Base-by-base conservation (phyloP, 371 early-diverging fungal genomes). In the Conidiobolus incongruus region DNA sequence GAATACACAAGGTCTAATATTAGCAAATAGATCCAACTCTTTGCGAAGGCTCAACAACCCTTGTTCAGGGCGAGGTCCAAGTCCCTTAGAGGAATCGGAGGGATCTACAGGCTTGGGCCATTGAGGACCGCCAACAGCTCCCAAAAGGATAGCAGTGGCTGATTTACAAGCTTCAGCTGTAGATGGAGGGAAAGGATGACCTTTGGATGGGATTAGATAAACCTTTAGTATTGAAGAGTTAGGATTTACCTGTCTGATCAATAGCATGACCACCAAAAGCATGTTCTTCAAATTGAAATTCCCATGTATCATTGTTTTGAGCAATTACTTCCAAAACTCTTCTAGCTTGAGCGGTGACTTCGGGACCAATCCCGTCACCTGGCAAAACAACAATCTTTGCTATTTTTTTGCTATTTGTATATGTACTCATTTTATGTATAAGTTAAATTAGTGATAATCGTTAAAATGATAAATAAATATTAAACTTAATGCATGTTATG, bases 61-160 rank as follows among this genome's bases (percentile, higher is more conserved):
- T 61, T 84, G 84, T 57, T 93, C 93, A 39, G 95, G 91, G 43
- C 95, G 79, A 16, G 88, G 83, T 24, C 81, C 81, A n/a, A 60
- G 45, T 10, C 67, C 62, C 51, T 62, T 63, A 47, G 56, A 51
- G 12, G 57, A 48, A 45, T 70, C 56, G 42, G 52, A 38, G 47
- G 66, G 49, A 41, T 68, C 55, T 19, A 57, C 54, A 32, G 61
- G 61, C 38, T 66, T 68, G 21, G 88, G 83, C 75, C 91, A 90
- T 55, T 91, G 70, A 19, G 93, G 91, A 40, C 96, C 96, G 47
- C 96, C 96, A 20, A 95, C 91, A 43, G 96, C 93, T 50, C 96
- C 96, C 40, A 95, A 66, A 42, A 95, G 66, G 48, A 95, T 80
- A 22, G 91, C 96, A 46, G 80, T 67, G 8, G 93, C 82, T 13